Evolutionary conservation across 1,139 yeast species (phyloP).

Genomic region (Yamadazyma trypodendri): DNA sequence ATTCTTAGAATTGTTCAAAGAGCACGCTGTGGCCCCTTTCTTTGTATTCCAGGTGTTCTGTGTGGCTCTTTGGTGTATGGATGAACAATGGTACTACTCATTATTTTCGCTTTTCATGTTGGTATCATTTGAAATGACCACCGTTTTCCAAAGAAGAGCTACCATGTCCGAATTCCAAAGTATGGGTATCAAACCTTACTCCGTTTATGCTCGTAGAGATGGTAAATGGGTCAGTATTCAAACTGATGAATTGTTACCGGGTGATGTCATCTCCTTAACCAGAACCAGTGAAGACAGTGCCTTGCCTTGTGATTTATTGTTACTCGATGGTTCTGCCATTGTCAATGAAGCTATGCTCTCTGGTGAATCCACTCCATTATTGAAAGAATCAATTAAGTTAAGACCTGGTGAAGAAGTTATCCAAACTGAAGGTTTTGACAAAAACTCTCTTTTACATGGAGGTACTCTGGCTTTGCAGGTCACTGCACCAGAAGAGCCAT

Average conservation of each 20-base stretch:
- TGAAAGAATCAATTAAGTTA: constrained; percentile 85
- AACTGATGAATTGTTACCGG: constrained; percentile 82
- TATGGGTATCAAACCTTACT: constrained; percentile 95
- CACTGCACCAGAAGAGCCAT: constrained; percentile 57
- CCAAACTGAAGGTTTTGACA: constrained; percentile 80
- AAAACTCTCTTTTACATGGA: constrained; percentile 87
- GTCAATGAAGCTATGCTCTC: constrained; percentile 98
- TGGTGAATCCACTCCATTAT: constrained; percentile 95
- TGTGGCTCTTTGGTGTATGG: constrained; percentile 94
- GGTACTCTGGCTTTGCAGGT: constrained; percentile 97
- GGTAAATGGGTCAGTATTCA: constrained; percentile 66
- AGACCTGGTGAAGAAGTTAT: constrained; percentile 72
- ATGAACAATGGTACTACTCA: constrained; percentile 96
- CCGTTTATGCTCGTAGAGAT: constrained; percentile 70
- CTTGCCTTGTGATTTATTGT: constrained; percentile 90
- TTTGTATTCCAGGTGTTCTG: constrained; percentile 96
- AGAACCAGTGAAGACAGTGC: constrained; percentile 92
- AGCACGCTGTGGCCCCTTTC: constrained; percentile 98
- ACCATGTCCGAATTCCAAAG: constrained; percentile 94
- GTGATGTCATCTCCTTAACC: constrained; percentile 84
- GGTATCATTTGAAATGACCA: constrained; percentile 89
- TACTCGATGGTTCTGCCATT: constrained; percentile 85
- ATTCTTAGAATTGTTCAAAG: constrained; percentile 85
- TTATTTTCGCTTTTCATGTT: constrained; percentile 89
- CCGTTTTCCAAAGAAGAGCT: constrained; percentile 91